phyloP scores from a whole-genome alignment of 495 filamentous ascomycete species.

The Copromyces sp. region DNA sequence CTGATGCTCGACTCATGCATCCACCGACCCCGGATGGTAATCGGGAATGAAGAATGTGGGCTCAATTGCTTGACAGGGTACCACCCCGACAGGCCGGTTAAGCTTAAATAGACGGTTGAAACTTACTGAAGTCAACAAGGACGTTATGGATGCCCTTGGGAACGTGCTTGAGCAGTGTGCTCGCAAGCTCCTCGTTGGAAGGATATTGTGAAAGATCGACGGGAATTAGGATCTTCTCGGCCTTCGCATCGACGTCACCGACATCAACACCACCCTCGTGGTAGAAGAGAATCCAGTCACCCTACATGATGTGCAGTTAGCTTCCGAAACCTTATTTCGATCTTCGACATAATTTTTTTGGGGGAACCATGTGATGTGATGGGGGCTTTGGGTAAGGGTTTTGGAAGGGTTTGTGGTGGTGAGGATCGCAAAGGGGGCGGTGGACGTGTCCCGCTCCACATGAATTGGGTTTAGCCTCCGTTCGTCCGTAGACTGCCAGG shows the following conservation, averaged over 20 bases:
- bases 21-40: neutral
- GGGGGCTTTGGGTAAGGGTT: neutral
- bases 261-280: slow-evolving; percentile 99
- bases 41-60: neutral
- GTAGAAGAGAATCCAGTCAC: slow-evolving; percentile 99
- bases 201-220: slow-evolving; percentile 93
- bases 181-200: slow-evolving; percentile 88
- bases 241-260: slow-evolving; percentile 97
- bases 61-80: neutral
- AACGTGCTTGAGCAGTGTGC: slow-evolving; percentile 78
- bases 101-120: slow-evolving; percentile 26
- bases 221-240: slow-evolving; percentile 94
- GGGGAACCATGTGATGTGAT: neutral
- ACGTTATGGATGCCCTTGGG: slow-evolving; percentile 95
- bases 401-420: slow-evolving; percentile 2
- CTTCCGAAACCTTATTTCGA: neutral
- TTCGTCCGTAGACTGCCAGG: slow-evolving; percentile 36
- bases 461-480: slow-evolving; percentile 44
- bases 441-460: slow-evolving; percentile 12
- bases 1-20: neutral
- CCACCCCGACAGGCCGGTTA: neutral
- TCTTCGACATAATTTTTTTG: neutral
- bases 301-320: slow-evolving; percentile 42
- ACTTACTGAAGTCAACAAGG: slow-evolving; percentile 81
- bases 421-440: neutral